Percentiles rank a stretch among this genome's conserved stretches.
phyloP scores from a whole-genome alignment of 2,329 filamentous ascomycete genomes.

The Pseudogymnoascus sp. region DNA sequence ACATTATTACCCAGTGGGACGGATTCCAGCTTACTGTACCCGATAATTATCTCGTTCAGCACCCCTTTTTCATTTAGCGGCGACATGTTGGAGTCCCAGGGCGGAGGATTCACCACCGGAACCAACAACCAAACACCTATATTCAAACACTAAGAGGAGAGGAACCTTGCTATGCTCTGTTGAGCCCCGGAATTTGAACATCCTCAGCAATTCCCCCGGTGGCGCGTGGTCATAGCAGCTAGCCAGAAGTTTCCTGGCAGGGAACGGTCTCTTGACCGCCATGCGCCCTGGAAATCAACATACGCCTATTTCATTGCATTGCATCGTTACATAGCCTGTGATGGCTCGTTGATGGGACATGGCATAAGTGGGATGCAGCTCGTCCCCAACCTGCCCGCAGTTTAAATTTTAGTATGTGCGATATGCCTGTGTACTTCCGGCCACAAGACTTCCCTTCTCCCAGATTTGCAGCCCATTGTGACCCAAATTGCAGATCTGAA shows the following conservation, averaged over 20 bases:
- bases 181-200: neutral
- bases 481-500: neutral
- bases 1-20: neutral
- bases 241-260: neutral
- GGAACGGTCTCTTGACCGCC: neutral
- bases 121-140: neutral
- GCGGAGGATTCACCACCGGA: neutral
- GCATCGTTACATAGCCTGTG: neutral
- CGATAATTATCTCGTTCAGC: neutral
- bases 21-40: neutral
- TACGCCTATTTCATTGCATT: neutral
- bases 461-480: neutral
- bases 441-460: neutral
- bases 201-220: neutral
- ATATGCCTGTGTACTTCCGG: neutral
- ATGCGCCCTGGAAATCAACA: neutral
- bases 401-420: neutral
- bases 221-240: neutral
- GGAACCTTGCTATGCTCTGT: neutral
- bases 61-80: neutral
- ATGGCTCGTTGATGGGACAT: neutral
- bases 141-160: neutral
- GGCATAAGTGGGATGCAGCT: neutral
- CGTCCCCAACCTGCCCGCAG: neutral
- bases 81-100: neutral